Conservation (phyloP, 2,329 filamentous ascomycete species). For the Calonectria leucothoes region DNA sequence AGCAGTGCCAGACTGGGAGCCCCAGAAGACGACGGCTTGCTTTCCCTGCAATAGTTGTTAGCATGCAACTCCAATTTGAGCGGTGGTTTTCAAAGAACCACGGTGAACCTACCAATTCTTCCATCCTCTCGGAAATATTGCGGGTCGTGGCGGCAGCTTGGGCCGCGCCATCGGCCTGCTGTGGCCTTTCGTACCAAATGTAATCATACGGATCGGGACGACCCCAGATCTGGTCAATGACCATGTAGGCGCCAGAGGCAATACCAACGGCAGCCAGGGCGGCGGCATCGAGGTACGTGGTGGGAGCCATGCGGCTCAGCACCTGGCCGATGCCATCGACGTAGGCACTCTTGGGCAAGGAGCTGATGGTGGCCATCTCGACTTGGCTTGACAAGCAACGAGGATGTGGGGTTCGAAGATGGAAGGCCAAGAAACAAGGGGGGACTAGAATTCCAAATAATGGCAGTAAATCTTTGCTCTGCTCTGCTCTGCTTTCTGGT, state of each 20-base stretch:
- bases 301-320: conserved; percentile 17
- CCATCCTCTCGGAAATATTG: conserved; percentile 22
- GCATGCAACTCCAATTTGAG: background rate
- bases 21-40: conserved; percentile 24
- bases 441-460: background rate
- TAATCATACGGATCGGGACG: conserved; percentile 21
- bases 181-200: conserved; percentile 22
- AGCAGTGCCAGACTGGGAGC: conserved; percentile 24
- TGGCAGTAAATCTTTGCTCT: background rate
- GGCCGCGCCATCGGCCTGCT: conserved; percentile 13
- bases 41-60: background rate
- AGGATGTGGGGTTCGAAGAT: background rate
- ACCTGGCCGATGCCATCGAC: conserved; percentile 18
- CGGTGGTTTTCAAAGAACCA: background rate
- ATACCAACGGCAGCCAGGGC: conserved; percentile 12
- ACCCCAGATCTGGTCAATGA: conserved; percentile 20
- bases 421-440: background rate
- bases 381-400: background rate
- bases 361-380: conserved; percentile 7
- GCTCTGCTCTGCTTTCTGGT: no score
- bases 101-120: conserved; percentile 15
- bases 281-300: conserved; percentile 9
- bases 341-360: background rate
- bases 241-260: conserved; percentile 16
- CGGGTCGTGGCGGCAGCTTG: conserved; percentile 8